Base-by-base conservation (phyloP, 2,329 filamentous ascomycete species). In the Aspergillus candidus region DNA sequence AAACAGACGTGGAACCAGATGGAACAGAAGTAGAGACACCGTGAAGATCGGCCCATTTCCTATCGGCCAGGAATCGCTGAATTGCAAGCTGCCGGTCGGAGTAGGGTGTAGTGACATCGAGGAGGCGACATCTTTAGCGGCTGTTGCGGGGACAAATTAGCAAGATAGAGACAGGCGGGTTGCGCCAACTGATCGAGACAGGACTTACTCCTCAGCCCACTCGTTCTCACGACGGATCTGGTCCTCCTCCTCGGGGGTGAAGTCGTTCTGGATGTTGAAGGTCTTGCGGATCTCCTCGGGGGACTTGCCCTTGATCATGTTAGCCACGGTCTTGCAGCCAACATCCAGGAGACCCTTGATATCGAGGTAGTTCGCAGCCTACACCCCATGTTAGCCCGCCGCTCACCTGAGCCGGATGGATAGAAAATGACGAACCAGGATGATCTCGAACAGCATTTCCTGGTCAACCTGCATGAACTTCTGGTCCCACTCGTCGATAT, bases 241-340 rank as follows among this genome's bases (percentile, higher is more conserved):
- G 65, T 98, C 93, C 71, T 98, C 93, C 73, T 98, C 93, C 71
- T 98, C 93, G 2, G 91, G 88, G 0, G 93, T 97, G 73, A 98
- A 98, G 69, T 98, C 93, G 61, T 98, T 98, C 62, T 94, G 93
- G 62, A 98, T 98, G 74, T 98, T 98, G 77, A 98, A 98, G 0
- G 93, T 98, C 79, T 97, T 98, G 40, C 93, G 87, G 61, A 98
- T 98, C 75, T 98, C 93, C 68, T 98, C 93, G 3, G 93, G 93
- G 0, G 89, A 95, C 79, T 98, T 98, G 73, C 93, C 93, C 86
- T 98, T 98, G 78, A 98, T 98, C 93, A 98, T 98, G 74, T 98
- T 98, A 50, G 93, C 93, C 12, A 98, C 93, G 0, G 93, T 98
- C 81, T 98, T 98, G 82, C 93, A 98, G 50, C 93, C 93, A 48